Evolutionary conservation across 1,139 yeast genomes (phyloP).

Genomic region (Pichia kudriavzevii): DNA sequence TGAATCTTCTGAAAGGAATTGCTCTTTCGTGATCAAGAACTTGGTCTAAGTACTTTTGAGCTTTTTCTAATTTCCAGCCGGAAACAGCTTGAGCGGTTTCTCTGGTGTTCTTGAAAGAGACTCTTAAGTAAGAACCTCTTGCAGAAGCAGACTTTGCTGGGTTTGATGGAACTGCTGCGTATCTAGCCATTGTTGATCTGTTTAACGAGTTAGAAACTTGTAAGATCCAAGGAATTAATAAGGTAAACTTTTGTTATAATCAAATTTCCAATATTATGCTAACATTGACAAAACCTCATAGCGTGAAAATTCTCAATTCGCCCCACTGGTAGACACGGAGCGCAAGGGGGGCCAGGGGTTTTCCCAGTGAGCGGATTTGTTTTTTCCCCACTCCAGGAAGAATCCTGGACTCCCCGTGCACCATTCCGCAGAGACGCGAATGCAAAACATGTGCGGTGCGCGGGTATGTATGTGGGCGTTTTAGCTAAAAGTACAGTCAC

Average conservation of each 20-base stretch:
- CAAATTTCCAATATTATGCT: too few relatives aligned
- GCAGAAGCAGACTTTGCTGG: constrained; percentile 99
- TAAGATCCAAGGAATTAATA: too few relatives aligned
- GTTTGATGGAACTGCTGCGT: constrained; percentile 98
- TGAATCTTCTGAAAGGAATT: constrained; percentile 98
- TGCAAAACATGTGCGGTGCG: constrained; percentile 2
- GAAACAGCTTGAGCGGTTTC: constrained; percentile 97
- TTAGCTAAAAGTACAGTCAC: background rate
- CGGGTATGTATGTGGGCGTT: background rate
- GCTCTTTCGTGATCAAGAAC: constrained; percentile 99
- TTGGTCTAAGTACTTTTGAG: constrained; percentile 93
- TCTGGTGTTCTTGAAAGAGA: constrained; percentile 99
- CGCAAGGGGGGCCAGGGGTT: too few relatives aligned
- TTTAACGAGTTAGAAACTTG: too few relatives aligned
- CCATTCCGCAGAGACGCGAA: too few relatives aligned
- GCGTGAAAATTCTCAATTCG: too few relatives aligned
- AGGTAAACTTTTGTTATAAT: too few relatives aligned
- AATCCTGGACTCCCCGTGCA: too few relatives aligned
- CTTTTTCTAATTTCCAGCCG: constrained; percentile 97
- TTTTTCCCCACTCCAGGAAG: too few relatives aligned
- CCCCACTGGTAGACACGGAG: too few relatives aligned
- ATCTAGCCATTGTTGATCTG: constrained; percentile 60
- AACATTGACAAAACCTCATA: too few relatives aligned
- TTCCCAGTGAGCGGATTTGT: too few relatives aligned
- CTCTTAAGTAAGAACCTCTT: constrained; percentile 99